Evolutionary conservation across 495 filamentous ascomycete genomes (phyloP).

Genomic region (Tuber brumale): DNA sequence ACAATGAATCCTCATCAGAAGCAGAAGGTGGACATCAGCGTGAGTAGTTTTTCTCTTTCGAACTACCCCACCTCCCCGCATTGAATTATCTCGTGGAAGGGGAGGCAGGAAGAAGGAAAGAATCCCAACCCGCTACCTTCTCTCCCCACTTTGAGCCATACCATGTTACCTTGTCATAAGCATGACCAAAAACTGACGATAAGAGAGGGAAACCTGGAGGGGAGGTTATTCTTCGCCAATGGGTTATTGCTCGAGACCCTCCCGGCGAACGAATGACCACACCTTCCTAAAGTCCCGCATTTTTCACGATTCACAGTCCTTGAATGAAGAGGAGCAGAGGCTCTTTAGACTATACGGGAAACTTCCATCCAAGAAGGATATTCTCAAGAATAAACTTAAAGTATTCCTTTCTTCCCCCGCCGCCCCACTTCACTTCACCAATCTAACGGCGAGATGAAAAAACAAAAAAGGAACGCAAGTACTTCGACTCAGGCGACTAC

Average conservation of each 20-base stretch:
- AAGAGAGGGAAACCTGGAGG: not conserved
- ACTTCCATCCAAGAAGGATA: constrained; percentile 88
- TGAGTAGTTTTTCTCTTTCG: constrained; percentile 48
- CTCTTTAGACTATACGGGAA: constrained; percentile 96
- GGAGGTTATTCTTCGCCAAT: constrained; percentile 10
- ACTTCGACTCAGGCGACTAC: constrained; percentile 97
- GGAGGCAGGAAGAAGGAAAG: not conserved
- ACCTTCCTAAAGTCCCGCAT: not conserved
- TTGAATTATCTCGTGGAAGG: constrained; percentile 8
- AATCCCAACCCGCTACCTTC: constrained; percentile 21
- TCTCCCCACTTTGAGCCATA: not conserved
- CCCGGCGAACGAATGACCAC: not conserved
- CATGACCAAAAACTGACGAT: constrained; percentile 19
- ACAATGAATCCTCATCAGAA: constrained; percentile 92
- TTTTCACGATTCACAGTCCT: constrained; percentile 52
- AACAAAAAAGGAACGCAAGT: constrained; percentile 75
- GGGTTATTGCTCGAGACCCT: not conserved
- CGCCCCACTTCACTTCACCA: constrained; percentile 10
- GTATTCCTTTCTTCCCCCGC: constrained; percentile 42
- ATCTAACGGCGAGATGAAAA: constrained; percentile 12
- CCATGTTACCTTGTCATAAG: constrained; percentile 3
- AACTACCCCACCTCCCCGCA: constrained; percentile 22
- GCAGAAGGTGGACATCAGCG: constrained; percentile 93
- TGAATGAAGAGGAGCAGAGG: constrained; percentile 87
- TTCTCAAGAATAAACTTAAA: constrained; percentile 94